phyloP scores from a whole-genome alignment of 306 rosid species.

The Vigna trinervia region DNA sequence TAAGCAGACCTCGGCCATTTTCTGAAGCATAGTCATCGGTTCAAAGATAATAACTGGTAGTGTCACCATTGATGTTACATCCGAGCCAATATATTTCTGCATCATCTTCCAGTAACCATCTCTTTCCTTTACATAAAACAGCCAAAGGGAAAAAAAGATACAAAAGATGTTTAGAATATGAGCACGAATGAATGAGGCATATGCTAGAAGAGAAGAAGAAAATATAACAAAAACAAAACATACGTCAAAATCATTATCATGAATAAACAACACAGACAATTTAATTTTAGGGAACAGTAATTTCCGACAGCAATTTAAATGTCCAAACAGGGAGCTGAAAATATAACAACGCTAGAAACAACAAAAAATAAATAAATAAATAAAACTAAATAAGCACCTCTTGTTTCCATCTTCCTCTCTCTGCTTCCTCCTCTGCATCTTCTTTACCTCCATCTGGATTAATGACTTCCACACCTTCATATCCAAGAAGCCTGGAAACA shows the following conservation, averaged over 20 bases:
- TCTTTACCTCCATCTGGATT: constrained; percentile 97
- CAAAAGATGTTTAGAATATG: constrained; percentile 22
- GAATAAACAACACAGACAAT: constrained; percentile 8
- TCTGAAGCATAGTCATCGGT: constrained; percentile 98
- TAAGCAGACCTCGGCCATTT: constrained; percentile 86
- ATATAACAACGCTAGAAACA: constrained; percentile 4
- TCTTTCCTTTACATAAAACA: constrained; percentile 64
- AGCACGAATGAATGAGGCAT: constrained; percentile 25
- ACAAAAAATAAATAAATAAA: not conserved
- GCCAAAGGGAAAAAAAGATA: constrained; percentile 15
- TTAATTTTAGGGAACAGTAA: not conserved
- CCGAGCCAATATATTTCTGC: constrained; percentile 88
- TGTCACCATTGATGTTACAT: constrained; percentile 87
- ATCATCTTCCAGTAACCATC: constrained; percentile 98
- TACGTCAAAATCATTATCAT: not conserved
- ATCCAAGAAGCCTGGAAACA: constrained; percentile 69
- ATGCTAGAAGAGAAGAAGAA: not conserved
- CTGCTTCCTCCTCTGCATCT: constrained; percentile 88
- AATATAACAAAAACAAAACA: not conserved
- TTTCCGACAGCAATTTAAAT: constrained; percentile 17
- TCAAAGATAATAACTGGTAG: constrained; percentile 91
- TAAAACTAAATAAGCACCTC: constrained; percentile 58
- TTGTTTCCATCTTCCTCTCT: constrained; percentile 91
- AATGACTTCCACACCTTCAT: constrained; percentile 91
- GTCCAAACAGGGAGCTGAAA: constrained; percentile 10